Percentiles rank a stretch among this genome's conserved stretches.
phyloP scores from a whole-genome alignment of 2,329 filamentous ascomycete species.

The Claviceps citrina region DNA sequence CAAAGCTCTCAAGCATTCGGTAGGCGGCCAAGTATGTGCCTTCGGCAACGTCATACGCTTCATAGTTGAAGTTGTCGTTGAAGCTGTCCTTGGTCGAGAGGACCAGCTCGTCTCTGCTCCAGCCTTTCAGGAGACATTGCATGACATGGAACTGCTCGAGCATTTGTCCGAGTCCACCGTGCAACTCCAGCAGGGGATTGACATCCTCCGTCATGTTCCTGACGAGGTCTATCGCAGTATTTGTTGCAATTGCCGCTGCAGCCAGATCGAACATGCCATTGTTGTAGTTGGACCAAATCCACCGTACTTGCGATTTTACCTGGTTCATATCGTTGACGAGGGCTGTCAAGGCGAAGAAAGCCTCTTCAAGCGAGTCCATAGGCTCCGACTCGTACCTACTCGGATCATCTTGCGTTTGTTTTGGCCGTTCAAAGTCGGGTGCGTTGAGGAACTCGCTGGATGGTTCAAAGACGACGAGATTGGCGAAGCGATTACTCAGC shows the following conservation, averaged over 20 bases:
- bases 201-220: slow-evolving; percentile 18
- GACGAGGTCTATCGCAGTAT: slow-evolving; percentile 21
- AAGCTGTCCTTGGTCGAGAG: neutral
- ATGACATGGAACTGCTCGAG: slow-evolving; percentile 7
- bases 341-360: slow-evolving; percentile 12
- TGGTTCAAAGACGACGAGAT: slow-evolving; percentile 22
- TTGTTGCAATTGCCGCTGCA: slow-evolving; percentile 21
- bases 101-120: neutral
- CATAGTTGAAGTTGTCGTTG: neutral
- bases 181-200: slow-evolving; percentile 11
- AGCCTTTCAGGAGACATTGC: neutral
- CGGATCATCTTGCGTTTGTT: neutral
- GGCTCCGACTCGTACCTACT: slow-evolving; percentile 19
- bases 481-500: slow-evolving; percentile 19
- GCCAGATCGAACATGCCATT: slow-evolving; percentile 14
- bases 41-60: neutral
- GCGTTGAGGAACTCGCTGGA: slow-evolving; percentile 21
- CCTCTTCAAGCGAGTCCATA: slow-evolving; percentile 12
- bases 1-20: neutral
- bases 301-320: slow-evolving; percentile 14
- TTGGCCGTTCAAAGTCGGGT: slow-evolving; percentile 9
- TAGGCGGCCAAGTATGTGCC: neutral
- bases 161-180: slow-evolving; percentile 12
- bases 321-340: slow-evolving; percentile 17
- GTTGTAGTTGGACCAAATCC: slow-evolving; percentile 18